Conservation (phyloP, 371 early-diverging fungal species). For the Mucor plumbeus region DNA sequence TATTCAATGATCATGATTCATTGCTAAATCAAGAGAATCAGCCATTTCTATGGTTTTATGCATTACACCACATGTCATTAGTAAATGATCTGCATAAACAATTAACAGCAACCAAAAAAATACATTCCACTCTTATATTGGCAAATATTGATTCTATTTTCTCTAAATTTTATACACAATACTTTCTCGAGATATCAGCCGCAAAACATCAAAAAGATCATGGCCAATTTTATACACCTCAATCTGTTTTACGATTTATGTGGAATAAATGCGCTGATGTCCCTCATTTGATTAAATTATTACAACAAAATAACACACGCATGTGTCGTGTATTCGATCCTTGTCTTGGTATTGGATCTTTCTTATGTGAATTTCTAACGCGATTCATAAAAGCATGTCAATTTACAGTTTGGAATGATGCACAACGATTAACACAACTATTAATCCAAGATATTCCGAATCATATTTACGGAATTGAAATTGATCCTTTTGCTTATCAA, state of each 20-base stretch:
- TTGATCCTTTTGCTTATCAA: constrained; percentile 63
- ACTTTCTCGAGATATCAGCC: constrained; percentile 55
- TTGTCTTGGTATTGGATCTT: constrained; percentile 67
- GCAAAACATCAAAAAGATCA: constrained; percentile 70
- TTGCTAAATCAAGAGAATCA: constrained; percentile 11
- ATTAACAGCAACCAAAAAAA: constrained; percentile 8
- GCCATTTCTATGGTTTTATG: constrained; percentile 20
- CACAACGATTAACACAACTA: constrained; percentile 28
- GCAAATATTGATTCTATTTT: constrained; percentile 46
- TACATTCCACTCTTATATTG: background rate
- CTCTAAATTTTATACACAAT: constrained; percentile 56
- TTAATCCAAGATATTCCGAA: constrained; percentile 42
- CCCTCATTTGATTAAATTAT: background rate
- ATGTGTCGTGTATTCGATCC: constrained; percentile 58
- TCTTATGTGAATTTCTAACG: constrained; percentile 58
- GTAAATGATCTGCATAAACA: constrained; percentile 25
- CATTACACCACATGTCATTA: constrained; percentile 6
- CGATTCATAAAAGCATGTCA: constrained; percentile 44
- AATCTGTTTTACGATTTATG: constrained; percentile 66
- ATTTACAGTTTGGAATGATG: constrained; percentile 49
- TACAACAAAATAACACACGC: background rate
- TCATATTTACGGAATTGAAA: constrained; percentile 65
- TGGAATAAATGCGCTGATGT: constrained; percentile 47
- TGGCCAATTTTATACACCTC: constrained; percentile 71
- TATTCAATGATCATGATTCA: constrained; percentile 42